Evolutionary conservation across 352 stramenopile species (phyloP).

Genomic region (Phytopythium litorale): DNA sequence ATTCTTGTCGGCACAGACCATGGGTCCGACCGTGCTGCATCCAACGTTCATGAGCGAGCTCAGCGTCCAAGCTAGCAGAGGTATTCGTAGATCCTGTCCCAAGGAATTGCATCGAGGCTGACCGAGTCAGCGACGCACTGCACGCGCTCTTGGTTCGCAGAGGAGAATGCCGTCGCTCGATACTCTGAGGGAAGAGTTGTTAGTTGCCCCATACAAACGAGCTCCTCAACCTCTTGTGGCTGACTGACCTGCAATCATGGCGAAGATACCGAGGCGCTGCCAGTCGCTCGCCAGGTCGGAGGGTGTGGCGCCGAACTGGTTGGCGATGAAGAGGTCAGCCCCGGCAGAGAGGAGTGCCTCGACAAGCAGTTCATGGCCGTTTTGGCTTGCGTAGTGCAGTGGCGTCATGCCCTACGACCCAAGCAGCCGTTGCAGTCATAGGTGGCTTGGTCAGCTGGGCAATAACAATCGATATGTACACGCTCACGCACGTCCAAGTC

Average conservation of each 20-base stretch:
- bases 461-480: background rate
- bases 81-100: background rate
- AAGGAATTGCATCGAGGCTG: background rate
- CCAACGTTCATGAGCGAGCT: background rate
- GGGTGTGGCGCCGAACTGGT: constrained; percentile 43
- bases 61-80: background rate
- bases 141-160: constrained; percentile 20
- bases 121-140: constrained; percentile 9
- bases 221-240: background rate
- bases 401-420: constrained; percentile 36
- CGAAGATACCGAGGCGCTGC: constrained; percentile 48
- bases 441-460: background rate
- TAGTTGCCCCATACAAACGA: no score
- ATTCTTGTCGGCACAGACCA: background rate
- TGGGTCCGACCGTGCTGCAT: background rate
- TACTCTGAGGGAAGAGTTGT: constrained; percentile 10
- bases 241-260: constrained; percentile 33
- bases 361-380: constrained; percentile 50
- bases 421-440: background rate
- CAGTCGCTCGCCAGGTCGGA: constrained; percentile 57
- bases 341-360: constrained; percentile 25
- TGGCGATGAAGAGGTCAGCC: constrained; percentile 33
- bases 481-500: constrained; percentile 33
- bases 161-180: constrained; percentile 8
- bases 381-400: constrained; percentile 52